Evolutionary conservation across 148 eudicot species (phyloP).

Genomic region (Fagopyrum tataricum): DNA sequence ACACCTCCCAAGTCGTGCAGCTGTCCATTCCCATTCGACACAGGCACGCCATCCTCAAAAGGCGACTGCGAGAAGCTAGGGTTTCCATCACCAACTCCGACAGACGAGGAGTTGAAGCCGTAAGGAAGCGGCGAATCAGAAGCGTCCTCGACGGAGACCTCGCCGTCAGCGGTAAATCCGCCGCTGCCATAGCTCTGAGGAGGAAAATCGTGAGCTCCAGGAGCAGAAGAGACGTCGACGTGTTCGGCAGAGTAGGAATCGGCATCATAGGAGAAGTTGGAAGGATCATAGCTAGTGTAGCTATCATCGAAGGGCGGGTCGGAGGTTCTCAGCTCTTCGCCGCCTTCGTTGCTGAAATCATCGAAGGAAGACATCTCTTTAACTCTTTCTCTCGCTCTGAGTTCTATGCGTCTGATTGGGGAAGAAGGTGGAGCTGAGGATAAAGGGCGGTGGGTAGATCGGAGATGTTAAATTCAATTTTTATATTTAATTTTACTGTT

Average conservation of each 20-base stretch:
- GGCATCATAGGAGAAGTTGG: conserved; percentile 16
- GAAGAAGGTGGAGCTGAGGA: background rate
- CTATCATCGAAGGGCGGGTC: conserved; percentile 39
- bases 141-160: conserved; percentile 38
- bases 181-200: conserved; percentile 21
- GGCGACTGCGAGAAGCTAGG: conserved; percentile 34
- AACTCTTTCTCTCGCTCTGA: conserved; percentile 6
- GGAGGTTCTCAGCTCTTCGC: conserved; percentile 22
- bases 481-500: no score
- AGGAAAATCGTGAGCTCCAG: conserved; percentile 23
- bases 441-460: conserved; percentile 3
- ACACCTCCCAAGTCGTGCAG: conserved; percentile 49
- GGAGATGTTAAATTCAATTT: background rate
- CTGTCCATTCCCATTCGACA: conserved; percentile 60
- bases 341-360: conserved; percentile 47
- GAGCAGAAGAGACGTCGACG: conserved; percentile 15
- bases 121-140: conserved; percentile 35
- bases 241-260: conserved; percentile 15
- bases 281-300: conserved; percentile 26
- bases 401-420: background rate
- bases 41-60: conserved; percentile 33
- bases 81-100: conserved; percentile 21
- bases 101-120: conserved; percentile 28
- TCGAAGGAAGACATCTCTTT: conserved; percentile 52
- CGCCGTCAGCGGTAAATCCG: conserved; percentile 34